phyloP scores from a whole-genome alignment of 2,329 filamentous ascomycete genomes.

The Atkinsonella hypoxylon region DNA sequence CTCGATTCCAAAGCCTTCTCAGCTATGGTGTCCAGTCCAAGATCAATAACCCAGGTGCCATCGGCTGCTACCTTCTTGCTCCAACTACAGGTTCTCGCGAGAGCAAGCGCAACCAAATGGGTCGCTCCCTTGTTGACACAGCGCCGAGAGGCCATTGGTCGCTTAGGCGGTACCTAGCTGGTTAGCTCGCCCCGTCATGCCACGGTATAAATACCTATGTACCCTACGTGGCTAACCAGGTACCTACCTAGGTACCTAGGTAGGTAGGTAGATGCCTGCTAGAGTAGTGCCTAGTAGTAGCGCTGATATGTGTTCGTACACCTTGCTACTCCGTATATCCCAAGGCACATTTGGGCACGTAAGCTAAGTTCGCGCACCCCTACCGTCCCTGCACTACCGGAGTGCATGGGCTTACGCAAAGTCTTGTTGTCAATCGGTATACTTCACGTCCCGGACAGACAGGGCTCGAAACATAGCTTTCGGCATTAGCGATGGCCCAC shows the following conservation, averaged over 20 bases:
- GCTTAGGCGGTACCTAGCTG: background rate
- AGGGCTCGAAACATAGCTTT: background rate
- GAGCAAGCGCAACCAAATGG: background rate
- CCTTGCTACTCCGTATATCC: too few relatives aligned
- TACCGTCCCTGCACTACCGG: background rate
- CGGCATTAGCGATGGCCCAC: background rate
- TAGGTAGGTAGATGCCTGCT: too few relatives aligned
- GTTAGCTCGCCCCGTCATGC: too few relatives aligned
- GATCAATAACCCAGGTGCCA: background rate
- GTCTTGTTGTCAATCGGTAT: background rate
- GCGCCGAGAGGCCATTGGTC: too few relatives aligned
- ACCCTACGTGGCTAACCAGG: too few relatives aligned
- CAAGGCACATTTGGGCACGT: background rate
- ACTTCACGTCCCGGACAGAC: background rate
- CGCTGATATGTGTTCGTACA: too few relatives aligned
- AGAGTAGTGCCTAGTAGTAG: too few relatives aligned
- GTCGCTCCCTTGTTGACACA: background rate
- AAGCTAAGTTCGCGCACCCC: background rate
- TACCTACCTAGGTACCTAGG: too few relatives aligned
- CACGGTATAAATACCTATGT: too few relatives aligned
- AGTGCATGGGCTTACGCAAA: background rate
- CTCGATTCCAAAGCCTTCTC: too few relatives aligned
- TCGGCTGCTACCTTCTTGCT: background rate
- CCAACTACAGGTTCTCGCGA: background rate
- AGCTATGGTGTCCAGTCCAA: background rate